Base-by-base conservation (phyloP, 768 basidiomycete genomes). In the Pleurotus citrinopileatus region DNA sequence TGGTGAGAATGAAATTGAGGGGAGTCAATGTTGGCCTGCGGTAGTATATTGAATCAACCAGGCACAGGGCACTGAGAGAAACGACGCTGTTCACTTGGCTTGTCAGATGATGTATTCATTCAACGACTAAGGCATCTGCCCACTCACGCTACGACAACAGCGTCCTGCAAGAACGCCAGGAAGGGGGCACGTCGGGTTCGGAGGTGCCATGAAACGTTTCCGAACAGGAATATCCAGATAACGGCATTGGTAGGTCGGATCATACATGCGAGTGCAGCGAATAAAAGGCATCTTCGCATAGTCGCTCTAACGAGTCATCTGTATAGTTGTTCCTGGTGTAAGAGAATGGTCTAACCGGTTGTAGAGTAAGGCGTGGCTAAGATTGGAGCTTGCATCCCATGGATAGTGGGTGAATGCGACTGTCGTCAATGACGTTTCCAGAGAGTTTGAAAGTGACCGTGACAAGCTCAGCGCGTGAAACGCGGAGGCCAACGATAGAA, bases 221-320 rank as follows among this genome's bases (percentile, higher is more conserved):
- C 56, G 38, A 87, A 82, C 52, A 95, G 73, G 61, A 82, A 90
- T 3, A 80, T 52, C 96, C 96, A 98, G 20, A 97, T 81, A 8
- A 96, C 75, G 3, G 83, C 83, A 60, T 89, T 96, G 1, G 95
- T 97, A 2, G 95, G 89, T n/a, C 97, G 79, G 22, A 96, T 71
- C 47, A 86, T 80, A 60, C 91, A 93, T 0, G 91, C 85, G 5
- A 92, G 57, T 0, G 88, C 91, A 5, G 89, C 91, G 43, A 94
- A 77, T 0, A 73, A 12, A 2, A 90, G 59, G 20, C 66, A 64
- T 55, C 68, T 71, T 51, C 69, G 57, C 25, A 55, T 57, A 42
- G 27, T 22, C 19, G 9, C 20, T 13, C 20, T 28, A 8, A 7
- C 53, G 4, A 13, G 37, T 15, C 12, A 19, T 19, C 10, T 36